Conservation (phyloP, 306 rosid species). For the Quillaja saponaria region DNA sequence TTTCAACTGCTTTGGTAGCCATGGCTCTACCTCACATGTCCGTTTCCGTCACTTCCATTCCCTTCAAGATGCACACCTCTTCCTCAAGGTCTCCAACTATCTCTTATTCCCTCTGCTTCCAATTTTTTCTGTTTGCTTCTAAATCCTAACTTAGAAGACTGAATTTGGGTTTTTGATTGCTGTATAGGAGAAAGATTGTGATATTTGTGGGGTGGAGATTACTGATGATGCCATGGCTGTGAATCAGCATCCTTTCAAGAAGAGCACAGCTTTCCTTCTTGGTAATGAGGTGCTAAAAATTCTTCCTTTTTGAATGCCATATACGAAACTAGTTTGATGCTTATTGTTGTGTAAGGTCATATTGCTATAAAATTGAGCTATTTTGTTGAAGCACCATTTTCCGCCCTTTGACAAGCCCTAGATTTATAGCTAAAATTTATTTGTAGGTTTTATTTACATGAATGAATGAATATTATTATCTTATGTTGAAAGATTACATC, state of each 20-base stretch:
- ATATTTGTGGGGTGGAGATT: slow-evolving; percentile 94
- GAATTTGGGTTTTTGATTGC: slow-evolving; percentile 10
- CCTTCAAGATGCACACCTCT: slow-evolving; percentile 65
- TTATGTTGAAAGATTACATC: background rate
- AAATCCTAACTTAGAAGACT: background rate
- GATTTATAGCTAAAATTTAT: too few relatives aligned
- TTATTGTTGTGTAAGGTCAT: background rate
- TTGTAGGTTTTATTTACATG: too few relatives aligned
- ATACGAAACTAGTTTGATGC: background rate
- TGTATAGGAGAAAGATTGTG: slow-evolving; percentile 66
- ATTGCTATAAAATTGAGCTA: background rate
- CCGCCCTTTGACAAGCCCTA: too few relatives aligned
- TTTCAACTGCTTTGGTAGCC: slow-evolving; percentile 88
- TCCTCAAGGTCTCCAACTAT: slow-evolving; percentile 52
- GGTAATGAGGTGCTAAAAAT: slow-evolving; percentile 72
- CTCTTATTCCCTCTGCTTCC: background rate
- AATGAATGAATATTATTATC: too few relatives aligned
- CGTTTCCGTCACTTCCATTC: slow-evolving; percentile 91
- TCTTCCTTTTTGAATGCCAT: background rate
- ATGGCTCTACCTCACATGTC: slow-evolving; percentile 81
- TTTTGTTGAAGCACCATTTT: background rate
- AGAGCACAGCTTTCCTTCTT: slow-evolving; percentile 81
- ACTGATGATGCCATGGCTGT: slow-evolving; percentile 70
- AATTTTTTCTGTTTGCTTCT: background rate
- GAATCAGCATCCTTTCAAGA: slow-evolving; percentile 78